A percentile compares a stretch with the other conserved stretches of the same genome.
Conservation (phyloP, 768 basidiomycete genomes). For the Tulasnella sp. region DNA sequence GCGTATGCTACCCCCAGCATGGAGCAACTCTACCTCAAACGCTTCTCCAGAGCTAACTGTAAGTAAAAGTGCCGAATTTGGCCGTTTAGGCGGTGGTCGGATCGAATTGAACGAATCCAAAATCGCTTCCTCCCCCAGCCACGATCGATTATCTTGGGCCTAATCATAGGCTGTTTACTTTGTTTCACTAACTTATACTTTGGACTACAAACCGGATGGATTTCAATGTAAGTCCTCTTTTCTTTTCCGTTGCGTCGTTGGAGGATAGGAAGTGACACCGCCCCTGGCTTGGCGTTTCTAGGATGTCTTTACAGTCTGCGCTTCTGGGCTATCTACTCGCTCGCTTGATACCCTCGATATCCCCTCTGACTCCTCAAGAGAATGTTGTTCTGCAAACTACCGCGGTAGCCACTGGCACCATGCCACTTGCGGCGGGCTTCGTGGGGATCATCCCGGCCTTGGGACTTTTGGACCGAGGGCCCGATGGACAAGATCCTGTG, state of each 20-base stretch:
- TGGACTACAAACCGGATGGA: slow-evolving; percentile 86
- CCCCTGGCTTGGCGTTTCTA: slow-evolving; percentile 35
- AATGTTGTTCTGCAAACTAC: slow-evolving; percentile 93
- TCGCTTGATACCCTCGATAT: slow-evolving; percentile 52
- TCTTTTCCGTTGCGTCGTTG: background rate
- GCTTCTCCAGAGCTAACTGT: slow-evolving; percentile 12
- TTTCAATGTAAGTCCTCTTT: slow-evolving; percentile 60
- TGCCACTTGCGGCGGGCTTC: slow-evolving; percentile 83
- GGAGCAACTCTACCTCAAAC: background rate
- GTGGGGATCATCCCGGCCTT: slow-evolving; percentile 93
- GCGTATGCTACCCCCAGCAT: background rate
- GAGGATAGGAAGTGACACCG: background rate
- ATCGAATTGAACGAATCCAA: background rate
- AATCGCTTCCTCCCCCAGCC: slow-evolving; percentile 32
- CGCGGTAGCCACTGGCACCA: slow-evolving; percentile 88
- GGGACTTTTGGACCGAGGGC: slow-evolving; percentile 62
- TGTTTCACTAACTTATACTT: slow-evolving; percentile 92
- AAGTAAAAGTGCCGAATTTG: background rate
- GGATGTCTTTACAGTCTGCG: slow-evolving; percentile 95
- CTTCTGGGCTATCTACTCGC: slow-evolving; percentile 88
- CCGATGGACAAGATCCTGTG: slow-evolving; percentile 75
- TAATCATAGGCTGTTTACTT: slow-evolving; percentile 78
- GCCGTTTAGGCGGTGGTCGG: background rate
- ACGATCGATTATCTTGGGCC: slow-evolving; percentile 66
- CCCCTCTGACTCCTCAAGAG: slow-evolving; percentile 81